phyloP scores from a whole-genome alignment of 305 asterid species.

The Solanum hybrid region DNA sequence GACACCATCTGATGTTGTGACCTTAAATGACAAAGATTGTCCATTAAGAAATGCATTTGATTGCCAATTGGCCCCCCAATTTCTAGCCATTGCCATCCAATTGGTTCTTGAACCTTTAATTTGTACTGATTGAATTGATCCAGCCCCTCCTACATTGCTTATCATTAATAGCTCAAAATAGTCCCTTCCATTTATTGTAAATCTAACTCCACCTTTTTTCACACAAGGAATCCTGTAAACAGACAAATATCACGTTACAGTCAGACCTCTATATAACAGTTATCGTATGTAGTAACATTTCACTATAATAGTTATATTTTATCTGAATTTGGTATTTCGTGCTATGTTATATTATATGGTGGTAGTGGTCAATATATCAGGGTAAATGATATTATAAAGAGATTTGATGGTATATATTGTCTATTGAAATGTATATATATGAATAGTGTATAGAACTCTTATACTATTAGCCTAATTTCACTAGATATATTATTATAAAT shows the following conservation, averaged over 20 bases:
- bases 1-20: constrained; percentile 62
- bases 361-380: too few species aligned
- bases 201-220: constrained; percentile 70
- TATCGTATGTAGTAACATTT: too few species aligned
- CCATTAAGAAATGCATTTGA: constrained; percentile 47
- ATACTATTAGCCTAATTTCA: neutral
- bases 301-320: too few species aligned
- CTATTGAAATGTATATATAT: too few species aligned
- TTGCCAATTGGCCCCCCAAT: constrained; percentile 94
- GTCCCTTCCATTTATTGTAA: constrained; percentile 52
- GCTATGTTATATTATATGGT: too few species aligned
- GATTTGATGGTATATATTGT: too few species aligned
- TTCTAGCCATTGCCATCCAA: constrained; percentile 75
- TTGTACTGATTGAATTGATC: constrained; percentile 50
- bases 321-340: too few species aligned
- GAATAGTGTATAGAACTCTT: neutral
- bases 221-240: constrained; percentile 56
- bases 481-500: neutral
- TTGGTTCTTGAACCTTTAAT: constrained; percentile 58
- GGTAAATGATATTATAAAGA: too few species aligned
- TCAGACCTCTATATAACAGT: too few species aligned
- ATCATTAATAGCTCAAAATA: constrained; percentile 58
- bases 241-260: neutral
- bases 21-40: constrained; percentile 59
- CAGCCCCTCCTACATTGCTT: constrained; percentile 65